A percentile compares a stretch with the other conserved stretches of the same genome.
These are phyloP conservation scores for Drechslerella dactyloides DNA, from an alignment of 2,329 filamentous ascomycete genomes.

Conservation along the genomic window DNA sequence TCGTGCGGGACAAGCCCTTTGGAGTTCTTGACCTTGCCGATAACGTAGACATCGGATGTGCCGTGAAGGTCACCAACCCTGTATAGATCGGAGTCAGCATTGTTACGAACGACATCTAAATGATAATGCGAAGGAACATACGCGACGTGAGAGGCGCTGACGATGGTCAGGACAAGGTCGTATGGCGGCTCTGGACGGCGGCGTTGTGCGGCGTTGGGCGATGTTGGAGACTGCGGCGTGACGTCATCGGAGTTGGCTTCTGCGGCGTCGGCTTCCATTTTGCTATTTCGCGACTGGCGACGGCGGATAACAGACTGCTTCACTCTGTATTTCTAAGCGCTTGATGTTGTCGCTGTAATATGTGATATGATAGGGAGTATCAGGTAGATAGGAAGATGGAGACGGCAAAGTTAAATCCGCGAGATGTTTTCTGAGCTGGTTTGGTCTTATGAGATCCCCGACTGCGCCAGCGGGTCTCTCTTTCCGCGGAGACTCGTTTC, in stretches of 20 bases:
- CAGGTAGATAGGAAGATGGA: no score
- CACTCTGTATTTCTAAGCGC: no score
- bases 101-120: not conserved
- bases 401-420: no score
- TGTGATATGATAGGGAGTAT: no score
- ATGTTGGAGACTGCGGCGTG: constrained; percentile 25
- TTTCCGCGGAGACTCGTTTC: not conserved
- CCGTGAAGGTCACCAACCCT: constrained; percentile 44
- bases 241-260: constrained; percentile 24
- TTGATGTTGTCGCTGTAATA: no score
- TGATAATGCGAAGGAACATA: constrained; percentile 11
- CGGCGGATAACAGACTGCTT: no score
- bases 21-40: constrained; percentile 46
- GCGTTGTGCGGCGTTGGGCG: constrained; percentile 21
- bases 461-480: not conserved
- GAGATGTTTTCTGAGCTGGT: not conserved
- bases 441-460: not conserved
- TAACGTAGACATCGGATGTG: constrained; percentile 42
- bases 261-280: not conserved
- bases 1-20: constrained; percentile 31
- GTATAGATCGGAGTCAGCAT: not conserved
- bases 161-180: constrained; percentile 32
- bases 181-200: constrained; percentile 22
- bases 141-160: constrained; percentile 36
- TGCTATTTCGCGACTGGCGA: no score